These are phyloP conservation scores for Scenedesmus sp. DNA, from an alignment of 163 green algal genomes.

Conservation along the genomic window DNA sequence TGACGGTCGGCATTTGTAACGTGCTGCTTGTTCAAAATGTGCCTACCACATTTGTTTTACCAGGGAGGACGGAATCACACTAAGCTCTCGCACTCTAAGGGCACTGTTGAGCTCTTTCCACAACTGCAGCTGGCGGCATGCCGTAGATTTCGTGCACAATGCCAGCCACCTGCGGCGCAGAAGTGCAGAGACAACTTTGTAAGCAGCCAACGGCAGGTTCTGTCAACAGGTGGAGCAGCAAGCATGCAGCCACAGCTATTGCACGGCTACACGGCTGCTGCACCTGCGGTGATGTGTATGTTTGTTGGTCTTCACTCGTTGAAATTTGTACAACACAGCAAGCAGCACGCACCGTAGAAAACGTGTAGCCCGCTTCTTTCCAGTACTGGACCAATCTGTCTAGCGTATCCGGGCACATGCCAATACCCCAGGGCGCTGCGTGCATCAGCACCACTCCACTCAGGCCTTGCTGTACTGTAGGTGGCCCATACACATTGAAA, in stretches of 20 bases:
- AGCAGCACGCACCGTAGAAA: not conserved
- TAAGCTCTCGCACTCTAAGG: not conserved
- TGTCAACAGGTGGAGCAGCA: too few relatives aligned
- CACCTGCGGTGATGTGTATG: not conserved
- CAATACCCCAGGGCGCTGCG: not conserved
- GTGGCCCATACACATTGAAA: constrained; percentile 25
- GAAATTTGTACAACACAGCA: not conserved
- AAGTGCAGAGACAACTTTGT: not conserved
- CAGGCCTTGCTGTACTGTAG: not conserved
- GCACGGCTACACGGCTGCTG: not conserved
- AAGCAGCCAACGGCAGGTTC: not conserved
- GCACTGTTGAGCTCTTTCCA: not conserved
- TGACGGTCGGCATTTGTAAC: too few relatives aligned
- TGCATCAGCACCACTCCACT: constrained; percentile 12
- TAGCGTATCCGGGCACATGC: not conserved
- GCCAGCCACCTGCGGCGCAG: not conserved
- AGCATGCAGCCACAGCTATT: not conserved
- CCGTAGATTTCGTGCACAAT: not conserved
- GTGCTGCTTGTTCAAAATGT: too few relatives aligned
- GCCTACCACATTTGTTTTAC: not conserved
- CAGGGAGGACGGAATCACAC: too few relatives aligned
- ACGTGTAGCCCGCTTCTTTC: not conserved
- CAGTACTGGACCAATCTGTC: not conserved
- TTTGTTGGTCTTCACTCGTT: not conserved
- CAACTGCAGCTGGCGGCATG: not conserved